phyloP scores from a whole-genome alignment of 148 eudicot species.

The Vaccinium myrtillus region DNA sequence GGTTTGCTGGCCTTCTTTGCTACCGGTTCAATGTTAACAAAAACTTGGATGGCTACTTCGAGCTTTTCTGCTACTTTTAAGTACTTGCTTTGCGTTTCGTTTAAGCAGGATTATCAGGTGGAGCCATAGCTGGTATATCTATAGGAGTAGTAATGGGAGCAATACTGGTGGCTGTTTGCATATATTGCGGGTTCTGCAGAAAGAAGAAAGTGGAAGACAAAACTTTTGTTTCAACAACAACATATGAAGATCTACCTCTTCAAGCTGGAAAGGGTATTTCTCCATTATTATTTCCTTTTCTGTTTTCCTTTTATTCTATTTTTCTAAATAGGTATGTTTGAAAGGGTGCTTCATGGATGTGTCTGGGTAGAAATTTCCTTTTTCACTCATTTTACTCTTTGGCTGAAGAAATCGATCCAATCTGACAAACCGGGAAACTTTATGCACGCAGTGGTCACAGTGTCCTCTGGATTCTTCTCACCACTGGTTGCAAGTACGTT shows the following conservation, averaged over 20 bases:
- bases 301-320: neutral
- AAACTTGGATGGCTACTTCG: conserved; percentile 14
- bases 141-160: conserved; percentile 18
- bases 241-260: conserved; percentile 16
- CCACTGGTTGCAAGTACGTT: neutral
- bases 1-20: conserved; percentile 30
- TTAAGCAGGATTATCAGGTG: conserved; percentile 17
- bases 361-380: neutral
- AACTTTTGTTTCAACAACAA: neutral
- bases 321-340: neutral
- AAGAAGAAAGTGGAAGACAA: conserved; percentile 13
- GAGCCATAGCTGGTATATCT: conserved; percentile 22
- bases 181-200: conserved; percentile 14
- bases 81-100: neutral
- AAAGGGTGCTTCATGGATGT: neutral
- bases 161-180: conserved; percentile 11
- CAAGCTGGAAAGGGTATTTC: neutral
- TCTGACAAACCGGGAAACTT: neutral
- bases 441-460: neutral
- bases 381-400: neutral
- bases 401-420: neutral
- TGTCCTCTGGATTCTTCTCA: neutral
- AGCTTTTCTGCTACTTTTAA: conserved; percentile 9
- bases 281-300: neutral
- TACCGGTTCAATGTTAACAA: conserved; percentile 12